phyloP scores from a whole-genome alignment of 208 protist genomes.

The Trypanosomatidae sp. region DNA sequence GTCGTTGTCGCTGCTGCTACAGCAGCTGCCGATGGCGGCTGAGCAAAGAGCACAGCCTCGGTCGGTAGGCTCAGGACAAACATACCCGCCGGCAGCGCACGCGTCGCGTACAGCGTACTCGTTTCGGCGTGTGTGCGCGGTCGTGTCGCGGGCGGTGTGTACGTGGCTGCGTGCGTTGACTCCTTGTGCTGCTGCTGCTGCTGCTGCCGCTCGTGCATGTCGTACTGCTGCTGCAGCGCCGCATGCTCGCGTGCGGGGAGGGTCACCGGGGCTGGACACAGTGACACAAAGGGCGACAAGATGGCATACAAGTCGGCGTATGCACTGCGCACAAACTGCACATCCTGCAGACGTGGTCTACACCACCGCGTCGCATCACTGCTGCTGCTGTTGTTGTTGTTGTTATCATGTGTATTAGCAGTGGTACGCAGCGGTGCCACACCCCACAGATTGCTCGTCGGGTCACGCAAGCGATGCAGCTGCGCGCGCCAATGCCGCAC shows the following conservation, averaged over 20 bases:
- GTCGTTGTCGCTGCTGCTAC: background rate
- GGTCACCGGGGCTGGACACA: too few species aligned
- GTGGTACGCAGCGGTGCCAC: too few species aligned
- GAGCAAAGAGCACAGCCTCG: constrained; percentile 49
- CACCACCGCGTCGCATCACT: background rate
- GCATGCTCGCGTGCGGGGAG: too few species aligned
- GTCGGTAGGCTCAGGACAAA: constrained; percentile 64
- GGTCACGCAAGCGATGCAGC: constrained; percentile 4
- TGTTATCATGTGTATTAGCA: too few species aligned
- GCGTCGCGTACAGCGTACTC: constrained; percentile 54
- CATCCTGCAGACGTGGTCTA: constrained; percentile 13
- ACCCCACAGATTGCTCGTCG: too few species aligned
- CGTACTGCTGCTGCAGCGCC: too few species aligned
- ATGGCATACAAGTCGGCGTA: constrained; percentile 24
- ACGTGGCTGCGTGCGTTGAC: background rate
- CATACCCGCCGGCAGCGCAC: constrained; percentile 44
- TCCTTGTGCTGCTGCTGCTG: background rate
- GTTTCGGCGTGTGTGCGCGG: constrained; percentile 7
- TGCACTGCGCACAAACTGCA: constrained; percentile 21
- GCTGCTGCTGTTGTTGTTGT: background rate
- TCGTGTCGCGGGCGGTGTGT: background rate
- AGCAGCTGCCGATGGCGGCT: constrained; percentile 30
- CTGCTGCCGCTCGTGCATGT: background rate
- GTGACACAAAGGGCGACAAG: constrained; percentile 48
- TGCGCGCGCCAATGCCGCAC: constrained; percentile 31